Percentiles rank a stretch among this genome's conserved stretches.
phyloP scores from a whole-genome alignment of 2,329 filamentous ascomycete genomes.

The Fusarium pseudocircinatum region DNA sequence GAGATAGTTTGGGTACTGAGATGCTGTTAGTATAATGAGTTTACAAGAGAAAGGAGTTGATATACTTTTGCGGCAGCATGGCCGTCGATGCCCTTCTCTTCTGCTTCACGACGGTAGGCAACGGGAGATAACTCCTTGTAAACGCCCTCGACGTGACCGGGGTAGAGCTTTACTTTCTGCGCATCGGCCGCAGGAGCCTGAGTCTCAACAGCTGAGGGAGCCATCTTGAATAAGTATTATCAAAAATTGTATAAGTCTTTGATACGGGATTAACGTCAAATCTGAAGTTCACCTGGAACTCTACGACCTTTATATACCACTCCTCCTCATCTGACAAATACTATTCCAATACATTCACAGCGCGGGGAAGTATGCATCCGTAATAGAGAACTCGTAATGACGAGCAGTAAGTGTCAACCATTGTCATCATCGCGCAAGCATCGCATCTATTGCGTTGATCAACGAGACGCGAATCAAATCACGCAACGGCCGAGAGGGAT shows the following conservation, averaged over 20 bases:
- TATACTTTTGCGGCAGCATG: conserved; percentile 38
- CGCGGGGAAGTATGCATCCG: conserved; percentile 23
- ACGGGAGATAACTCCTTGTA: conserved; percentile 41
- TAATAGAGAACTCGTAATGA: conserved; percentile 13
- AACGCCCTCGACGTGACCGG: conserved; percentile 38
- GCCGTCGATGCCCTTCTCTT: conserved; percentile 35
- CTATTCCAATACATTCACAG: background rate
- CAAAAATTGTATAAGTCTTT: background rate
- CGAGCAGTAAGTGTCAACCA: background rate
- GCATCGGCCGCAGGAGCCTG: conserved; percentile 18
- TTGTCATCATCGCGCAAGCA: conserved; percentile 22
- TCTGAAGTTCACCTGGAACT: background rate
- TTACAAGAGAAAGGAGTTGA: accelerated
- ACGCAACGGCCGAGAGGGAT: conserved; percentile 30
- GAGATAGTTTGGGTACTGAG: conserved; percentile 76
- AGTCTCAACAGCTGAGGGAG: conserved; percentile 41
- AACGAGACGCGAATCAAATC: conserved; percentile 15
- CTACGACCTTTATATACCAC: conserved; percentile 27
- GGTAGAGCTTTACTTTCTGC: conserved; percentile 42
- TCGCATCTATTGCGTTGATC: conserved; percentile 9
- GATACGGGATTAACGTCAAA: background rate
- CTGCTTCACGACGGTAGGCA: conserved; percentile 30
- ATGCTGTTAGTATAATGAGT: background rate
- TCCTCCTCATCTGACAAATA: background rate
- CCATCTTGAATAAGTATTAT: conserved; percentile 20